phyloP scores from a whole-genome alignment of 2,329 filamentous ascomycete species.

The Penicillium paneum region DNA sequence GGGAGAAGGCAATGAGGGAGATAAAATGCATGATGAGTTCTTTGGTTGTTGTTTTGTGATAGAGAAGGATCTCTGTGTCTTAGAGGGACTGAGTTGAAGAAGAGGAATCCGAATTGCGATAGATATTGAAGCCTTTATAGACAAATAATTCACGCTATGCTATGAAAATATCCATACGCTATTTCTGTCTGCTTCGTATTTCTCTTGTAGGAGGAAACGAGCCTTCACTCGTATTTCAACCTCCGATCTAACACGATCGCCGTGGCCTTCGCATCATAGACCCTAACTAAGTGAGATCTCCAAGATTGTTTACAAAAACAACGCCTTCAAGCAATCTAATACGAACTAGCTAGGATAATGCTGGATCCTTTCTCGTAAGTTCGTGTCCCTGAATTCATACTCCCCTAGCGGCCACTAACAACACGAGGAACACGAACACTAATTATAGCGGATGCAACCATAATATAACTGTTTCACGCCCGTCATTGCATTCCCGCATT shows the following conservation, averaged over 20 bases:
- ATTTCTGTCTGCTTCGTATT: background rate
- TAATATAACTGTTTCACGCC: background rate
- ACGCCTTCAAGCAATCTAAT: background rate
- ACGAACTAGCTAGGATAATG: background rate
- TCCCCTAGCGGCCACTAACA: background rate
- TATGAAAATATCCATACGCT: too few species aligned
- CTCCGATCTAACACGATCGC: too few species aligned
- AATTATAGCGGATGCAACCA: background rate
- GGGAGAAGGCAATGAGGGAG: slow-evolving; percentile 8
- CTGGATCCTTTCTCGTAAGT: background rate
- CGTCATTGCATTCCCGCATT: background rate
- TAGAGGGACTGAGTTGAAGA: background rate
- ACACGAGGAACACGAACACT: background rate
- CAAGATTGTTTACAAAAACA: background rate
- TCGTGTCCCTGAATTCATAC: slow-evolving; percentile 3
- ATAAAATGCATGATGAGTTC: background rate
- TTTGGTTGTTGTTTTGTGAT: background rate
- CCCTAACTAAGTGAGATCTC: background rate
- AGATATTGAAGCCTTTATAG: background rate
- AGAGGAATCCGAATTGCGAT: background rate
- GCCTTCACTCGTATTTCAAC: background rate
- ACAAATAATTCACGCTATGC: background rate
- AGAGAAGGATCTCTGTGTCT: background rate
- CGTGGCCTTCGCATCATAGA: background rate
- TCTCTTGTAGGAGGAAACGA: background rate